phyloP scores from a whole-genome alignment of 176 grass and related monocot genomes.

The Echinochloa phyllopogon region DNA sequence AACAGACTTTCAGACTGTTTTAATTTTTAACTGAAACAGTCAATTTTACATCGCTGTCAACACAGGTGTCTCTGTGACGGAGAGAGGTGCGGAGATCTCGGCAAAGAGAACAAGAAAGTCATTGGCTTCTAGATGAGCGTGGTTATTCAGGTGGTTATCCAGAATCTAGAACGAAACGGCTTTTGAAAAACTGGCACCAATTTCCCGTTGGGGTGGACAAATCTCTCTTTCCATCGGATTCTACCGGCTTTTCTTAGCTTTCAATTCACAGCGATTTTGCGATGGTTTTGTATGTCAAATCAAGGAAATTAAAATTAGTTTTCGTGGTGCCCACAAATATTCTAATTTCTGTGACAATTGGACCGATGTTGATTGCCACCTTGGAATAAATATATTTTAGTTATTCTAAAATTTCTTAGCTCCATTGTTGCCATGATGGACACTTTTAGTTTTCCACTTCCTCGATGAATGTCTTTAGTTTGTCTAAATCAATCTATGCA shows the following conservation, averaged over 20 bases:
- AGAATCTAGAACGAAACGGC: not conserved
- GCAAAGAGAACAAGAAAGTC: slow-evolving; percentile 20
- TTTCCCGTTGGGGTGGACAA: not conserved
- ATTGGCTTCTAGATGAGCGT: slow-evolving; percentile 39
- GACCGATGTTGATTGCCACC: not conserved
- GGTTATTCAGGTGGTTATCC: not conserved
- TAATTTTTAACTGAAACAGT: not conserved
- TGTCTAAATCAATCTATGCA: too few relatives aligned
- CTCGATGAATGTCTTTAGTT: too few relatives aligned
- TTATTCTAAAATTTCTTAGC: not conserved
- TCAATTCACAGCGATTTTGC: slow-evolving; percentile 14
- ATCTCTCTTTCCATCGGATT: slow-evolving; percentile 16
- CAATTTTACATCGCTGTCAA: not conserved
- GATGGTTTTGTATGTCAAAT: not conserved
- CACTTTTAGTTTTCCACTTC: not conserved
- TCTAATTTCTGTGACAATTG: not conserved
- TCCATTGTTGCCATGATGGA: not conserved
- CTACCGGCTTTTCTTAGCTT: slow-evolving; percentile 4
- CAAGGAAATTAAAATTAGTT: not conserved
- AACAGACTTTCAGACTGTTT: not conserved
- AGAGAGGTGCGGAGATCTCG: too few relatives aligned
- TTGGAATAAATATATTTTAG: not conserved
- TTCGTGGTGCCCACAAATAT: not conserved
- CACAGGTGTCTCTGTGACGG: not conserved
- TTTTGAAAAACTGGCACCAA: slow-evolving; percentile 19